Evolutionary conservation across 345 rosid genomes (phyloP).

Genomic region (Hibiscus tridactylites): DNA sequence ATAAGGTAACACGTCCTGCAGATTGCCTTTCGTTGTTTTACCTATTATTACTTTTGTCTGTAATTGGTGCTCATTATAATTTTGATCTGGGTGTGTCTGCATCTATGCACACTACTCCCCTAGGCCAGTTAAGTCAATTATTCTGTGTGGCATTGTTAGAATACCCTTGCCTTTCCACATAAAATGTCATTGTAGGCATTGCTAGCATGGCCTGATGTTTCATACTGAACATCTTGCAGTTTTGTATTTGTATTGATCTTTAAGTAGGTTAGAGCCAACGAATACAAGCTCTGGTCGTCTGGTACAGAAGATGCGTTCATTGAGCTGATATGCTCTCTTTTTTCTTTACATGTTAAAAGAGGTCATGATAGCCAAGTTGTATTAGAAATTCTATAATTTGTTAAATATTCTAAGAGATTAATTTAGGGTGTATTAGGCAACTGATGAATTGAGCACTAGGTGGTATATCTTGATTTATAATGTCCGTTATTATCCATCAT

Average conservation of each 20-base stretch:
- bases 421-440: not conserved
- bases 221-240: not conserved
- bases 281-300: not conserved
- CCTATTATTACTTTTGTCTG: not conserved
- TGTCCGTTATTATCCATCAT: not conserved
- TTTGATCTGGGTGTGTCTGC: not conserved
- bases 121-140: not conserved
- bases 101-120: not conserved
- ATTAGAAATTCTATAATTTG: not conserved
- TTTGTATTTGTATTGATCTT: not conserved
- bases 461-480: not conserved
- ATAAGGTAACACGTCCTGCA: constrained; percentile 48
- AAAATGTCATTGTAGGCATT: not conserved
- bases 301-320: not conserved
- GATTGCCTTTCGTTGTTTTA: not conserved
- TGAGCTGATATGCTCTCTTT: not conserved
- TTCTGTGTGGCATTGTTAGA: not conserved
- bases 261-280: not conserved
- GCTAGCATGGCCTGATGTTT: not conserved
- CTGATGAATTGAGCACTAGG: not conserved
- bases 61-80: not conserved
- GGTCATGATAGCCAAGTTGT: not conserved
- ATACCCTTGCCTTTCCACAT: not conserved
- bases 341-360: not conserved
- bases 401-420: not conserved